Evolutionary conservation across 1,284 basidiomycete species (phyloP).

Genomic region (Irpex sp.): DNA sequence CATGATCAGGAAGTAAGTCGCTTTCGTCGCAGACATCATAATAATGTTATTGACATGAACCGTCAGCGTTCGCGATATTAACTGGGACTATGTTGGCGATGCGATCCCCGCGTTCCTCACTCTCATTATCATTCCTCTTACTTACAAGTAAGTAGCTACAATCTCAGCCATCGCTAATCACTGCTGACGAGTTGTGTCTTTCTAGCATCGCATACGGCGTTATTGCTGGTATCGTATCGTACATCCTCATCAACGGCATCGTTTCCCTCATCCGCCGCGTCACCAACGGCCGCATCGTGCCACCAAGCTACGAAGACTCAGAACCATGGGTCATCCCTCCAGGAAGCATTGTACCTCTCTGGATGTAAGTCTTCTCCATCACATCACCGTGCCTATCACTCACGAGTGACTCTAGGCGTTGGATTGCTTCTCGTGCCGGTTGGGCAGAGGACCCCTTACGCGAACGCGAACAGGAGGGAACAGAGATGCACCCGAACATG

Average conservation of each 20-base stretch:
- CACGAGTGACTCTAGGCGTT: neutral
- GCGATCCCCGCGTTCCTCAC: slow-evolving; percentile 76
- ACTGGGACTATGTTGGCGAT: slow-evolving; percentile 88
- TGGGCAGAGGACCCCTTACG: neutral
- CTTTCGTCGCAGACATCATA: neutral
- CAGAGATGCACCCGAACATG: neutral
- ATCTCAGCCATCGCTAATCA: neutral
- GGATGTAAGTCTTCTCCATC: slow-evolving; percentile 45
- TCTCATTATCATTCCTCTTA: slow-evolving; percentile 73
- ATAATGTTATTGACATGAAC: neutral
- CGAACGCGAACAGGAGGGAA: neutral
- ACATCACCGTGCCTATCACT: neutral
- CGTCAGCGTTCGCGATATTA: slow-evolving; percentile 72
- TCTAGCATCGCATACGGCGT: slow-evolving; percentile 87
- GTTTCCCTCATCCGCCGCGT: slow-evolving; percentile 57
- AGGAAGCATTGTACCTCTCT: slow-evolving; percentile 65
- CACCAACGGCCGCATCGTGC: slow-evolving; percentile 59
- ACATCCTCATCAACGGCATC: slow-evolving; percentile 72
- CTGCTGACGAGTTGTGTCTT: neutral
- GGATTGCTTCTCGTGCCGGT: neutral
- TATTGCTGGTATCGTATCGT: slow-evolving; percentile 75
- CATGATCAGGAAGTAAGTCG: slow-evolving; percentile 78
- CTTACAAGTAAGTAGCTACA: slow-evolving; percentile 59
- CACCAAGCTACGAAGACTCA: slow-evolving; percentile 60
- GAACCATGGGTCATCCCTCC: slow-evolving; percentile 71